Conservation (phyloP, 768 basidiomycete genomes). For the Auriscalpium orientale region DNA sequence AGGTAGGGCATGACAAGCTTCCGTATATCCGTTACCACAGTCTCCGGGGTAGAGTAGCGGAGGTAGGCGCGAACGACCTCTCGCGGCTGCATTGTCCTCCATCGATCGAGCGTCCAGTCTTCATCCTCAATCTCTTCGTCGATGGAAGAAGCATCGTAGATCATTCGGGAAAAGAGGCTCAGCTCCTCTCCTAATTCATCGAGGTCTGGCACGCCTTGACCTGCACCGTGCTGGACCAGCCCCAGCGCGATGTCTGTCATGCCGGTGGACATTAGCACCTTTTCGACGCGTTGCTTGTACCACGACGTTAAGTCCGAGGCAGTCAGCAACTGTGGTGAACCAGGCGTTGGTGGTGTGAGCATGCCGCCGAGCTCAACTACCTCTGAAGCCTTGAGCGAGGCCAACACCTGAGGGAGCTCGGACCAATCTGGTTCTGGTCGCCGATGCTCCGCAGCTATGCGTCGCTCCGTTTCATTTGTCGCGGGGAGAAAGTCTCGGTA, state of each 20-base stretch:
- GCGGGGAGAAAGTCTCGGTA: constrained; percentile 58
- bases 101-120: constrained; percentile 73
- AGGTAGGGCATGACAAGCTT: constrained; percentile 87
- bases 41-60: constrained; percentile 55
- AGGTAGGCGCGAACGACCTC: constrained; percentile 73
- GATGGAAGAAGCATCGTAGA: constrained; percentile 68
- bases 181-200: constrained; percentile 91
- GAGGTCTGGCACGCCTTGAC: constrained; percentile 66
- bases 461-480: constrained; percentile 36
- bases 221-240: constrained; percentile 79
- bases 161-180: constrained; percentile 74
- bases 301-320: constrained; percentile 53
- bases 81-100: constrained; percentile 61
- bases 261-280: constrained; percentile 58
- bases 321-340: constrained; percentile 30
- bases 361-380: constrained; percentile 3
- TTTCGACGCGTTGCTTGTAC: constrained; percentile 64
- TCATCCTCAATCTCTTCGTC: constrained; percentile 34
- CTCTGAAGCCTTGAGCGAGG: constrained; percentile 30
- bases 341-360: background rate
- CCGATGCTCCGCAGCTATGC: constrained; percentile 32
- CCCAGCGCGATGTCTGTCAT: constrained; percentile 74
- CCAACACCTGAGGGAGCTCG: constrained; percentile 38
- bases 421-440: constrained; percentile 51
- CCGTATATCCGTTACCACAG: constrained; percentile 59